Percentiles rank a stretch among this genome's conserved stretches.
Evolutionary conservation across 75 land plant genomes (phyloP).

Genomic region (Picea sitchensis): DNA sequence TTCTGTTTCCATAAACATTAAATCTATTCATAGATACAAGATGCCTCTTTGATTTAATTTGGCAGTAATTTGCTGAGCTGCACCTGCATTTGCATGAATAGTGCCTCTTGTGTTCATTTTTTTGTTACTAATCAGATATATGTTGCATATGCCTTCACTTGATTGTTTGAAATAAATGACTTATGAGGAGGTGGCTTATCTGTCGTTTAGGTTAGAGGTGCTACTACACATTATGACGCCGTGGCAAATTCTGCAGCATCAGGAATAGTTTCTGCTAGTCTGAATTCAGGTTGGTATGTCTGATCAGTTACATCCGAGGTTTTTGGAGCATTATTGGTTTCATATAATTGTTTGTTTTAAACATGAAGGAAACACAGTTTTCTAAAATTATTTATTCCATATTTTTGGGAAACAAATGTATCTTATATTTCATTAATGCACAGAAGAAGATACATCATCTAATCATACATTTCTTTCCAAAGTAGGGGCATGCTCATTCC

Average conservation of each 20-base stretch:
- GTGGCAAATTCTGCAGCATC: slow-evolving; percentile 96
- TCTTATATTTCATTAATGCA: too few relatives aligned
- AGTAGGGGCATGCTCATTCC: too few relatives aligned
- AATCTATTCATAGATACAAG: background rate
- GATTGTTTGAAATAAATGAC: background rate
- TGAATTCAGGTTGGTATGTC: slow-evolving; percentile 62
- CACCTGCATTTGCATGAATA: background rate
- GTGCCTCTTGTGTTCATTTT: background rate
- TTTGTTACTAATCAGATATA: background rate
- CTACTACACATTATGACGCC: slow-evolving; percentile 96
- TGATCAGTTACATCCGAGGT: too few relatives aligned
- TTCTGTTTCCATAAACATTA: background rate
- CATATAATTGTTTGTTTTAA: too few relatives aligned
- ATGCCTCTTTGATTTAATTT: background rate
- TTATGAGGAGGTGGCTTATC: background rate
- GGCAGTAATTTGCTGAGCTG: background rate
- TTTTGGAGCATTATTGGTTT: too few relatives aligned
- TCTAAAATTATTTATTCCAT: too few relatives aligned
- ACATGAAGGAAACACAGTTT: too few relatives aligned
- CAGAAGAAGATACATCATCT: too few relatives aligned
- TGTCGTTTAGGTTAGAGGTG: slow-evolving; percentile 81
- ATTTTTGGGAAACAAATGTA: too few relatives aligned
- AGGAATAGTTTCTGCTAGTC: slow-evolving; percentile 80
- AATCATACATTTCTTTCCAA: too few relatives aligned
- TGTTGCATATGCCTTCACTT: background rate